Evolutionary conservation across 176 grass and related monocot genomes (phyloP), one percentile per base, ranked within the genome.

Genomic region (Urochloa ruziziensis): DNA sequence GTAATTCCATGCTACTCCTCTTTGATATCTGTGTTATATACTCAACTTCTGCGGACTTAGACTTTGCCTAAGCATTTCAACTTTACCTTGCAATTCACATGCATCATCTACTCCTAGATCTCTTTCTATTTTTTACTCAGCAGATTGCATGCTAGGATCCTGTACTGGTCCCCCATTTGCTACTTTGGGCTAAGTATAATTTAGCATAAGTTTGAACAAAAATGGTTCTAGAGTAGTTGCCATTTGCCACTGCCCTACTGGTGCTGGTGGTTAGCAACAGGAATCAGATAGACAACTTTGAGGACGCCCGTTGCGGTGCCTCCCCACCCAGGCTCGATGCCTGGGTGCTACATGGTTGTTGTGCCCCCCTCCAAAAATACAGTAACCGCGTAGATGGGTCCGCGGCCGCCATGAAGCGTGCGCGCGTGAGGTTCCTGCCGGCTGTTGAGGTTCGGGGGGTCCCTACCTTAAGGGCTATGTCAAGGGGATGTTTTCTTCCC

Each of bases 221-320:
- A 67, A n/a, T 42, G 39, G 28, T 54, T 81, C 63, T 17, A n/a
- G 25, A 53, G 10, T n/a, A 5, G 34, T 40, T n/a, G 34, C 10
- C 34, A 39, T 48, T 48, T 48, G n/a, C n/a, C 51, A 42, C 39
- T 17, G 28, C 2, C 8, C 27, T 37, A 63, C 18, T 37, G 5
- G 25, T 84, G 61, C 17, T 79, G 71, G 24, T 44, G n/a, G n/a
- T n/a, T n/a, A 80, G 18, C 36, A 2, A 27, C 66, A 23, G 3
- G 62, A 87, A 82, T 60, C 39, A 82, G 30, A n/a, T n/a, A n/a
- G n/a, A n/a, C n/a, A n/a, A n/a, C n/a, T n/a, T 46, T 46, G 43
- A 42, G 40, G 40, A 4, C 6, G 40, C 40, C 40, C 40, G 40
- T 7, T 42, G 40, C 10, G 40, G 40, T 7, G 40, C 43, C 43